A percentile compares a stretch with the other conserved stretches of the same genome.
Evolutionary conservation across 2,329 filamentous ascomycete genomes (phyloP).

Genomic region (Alternaria triticina): DNA sequence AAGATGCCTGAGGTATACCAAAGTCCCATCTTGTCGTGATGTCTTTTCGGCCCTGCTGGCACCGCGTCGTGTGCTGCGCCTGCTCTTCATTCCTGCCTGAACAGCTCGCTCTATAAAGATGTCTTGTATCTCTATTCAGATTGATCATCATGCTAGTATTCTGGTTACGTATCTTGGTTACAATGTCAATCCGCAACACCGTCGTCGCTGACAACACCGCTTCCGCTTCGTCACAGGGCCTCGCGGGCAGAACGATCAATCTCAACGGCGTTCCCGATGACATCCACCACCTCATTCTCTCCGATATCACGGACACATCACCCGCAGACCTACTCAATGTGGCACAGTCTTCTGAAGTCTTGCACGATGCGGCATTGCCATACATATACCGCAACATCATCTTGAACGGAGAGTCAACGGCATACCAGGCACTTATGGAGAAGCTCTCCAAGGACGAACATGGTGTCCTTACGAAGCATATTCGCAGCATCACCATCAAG

Average conservation of each 20-base stretch:
- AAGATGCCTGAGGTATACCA: neutral
- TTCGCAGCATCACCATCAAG: neutral
- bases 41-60: neutral
- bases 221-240: neutral
- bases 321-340: neutral
- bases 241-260: fast-evolving
- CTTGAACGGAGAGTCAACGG: neutral
- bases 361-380: neutral
- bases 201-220: neutral
- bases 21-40: neutral
- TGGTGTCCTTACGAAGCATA: neutral
- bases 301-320: neutral
- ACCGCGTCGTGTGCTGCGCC: neutral
- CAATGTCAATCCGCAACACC: neutral
- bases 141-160: neutral
- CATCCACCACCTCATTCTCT: neutral
- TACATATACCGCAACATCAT: neutral
- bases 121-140: neutral
- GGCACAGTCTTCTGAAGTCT: neutral
- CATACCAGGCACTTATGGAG: neutral
- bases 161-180: no score
- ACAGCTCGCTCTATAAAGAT: neutral
- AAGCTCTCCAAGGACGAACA: neutral
- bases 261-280: neutral
- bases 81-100: neutral